Conservation (phyloP, 306 rosid genomes). For the Pachyrhizus erosus region DNA sequence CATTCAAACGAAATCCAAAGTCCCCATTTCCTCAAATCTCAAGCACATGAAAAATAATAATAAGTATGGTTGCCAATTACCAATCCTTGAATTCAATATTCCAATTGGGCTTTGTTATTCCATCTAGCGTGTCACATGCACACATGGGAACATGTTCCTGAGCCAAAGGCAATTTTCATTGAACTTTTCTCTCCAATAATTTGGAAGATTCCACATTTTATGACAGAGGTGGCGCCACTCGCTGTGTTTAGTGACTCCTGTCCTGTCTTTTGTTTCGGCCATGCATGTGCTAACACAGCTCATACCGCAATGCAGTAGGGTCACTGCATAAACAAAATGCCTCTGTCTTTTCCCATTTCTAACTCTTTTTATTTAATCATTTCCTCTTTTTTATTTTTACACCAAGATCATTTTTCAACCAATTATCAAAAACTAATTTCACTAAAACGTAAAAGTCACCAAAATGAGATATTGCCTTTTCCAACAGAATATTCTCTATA, state of each 20-base stretch:
- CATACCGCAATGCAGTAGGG: slow-evolving; percentile 43
- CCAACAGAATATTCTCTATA: too few species aligned
- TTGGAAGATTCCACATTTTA: slow-evolving; percentile 39
- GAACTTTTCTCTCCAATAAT: slow-evolving; percentile 45
- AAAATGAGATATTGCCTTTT: too few species aligned
- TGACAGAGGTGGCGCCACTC: background rate
- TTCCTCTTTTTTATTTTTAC: too few species aligned
- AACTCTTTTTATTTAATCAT: background rate
- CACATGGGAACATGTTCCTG: slow-evolving; percentile 53
- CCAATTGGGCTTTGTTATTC: background rate
- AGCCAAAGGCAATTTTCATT: slow-evolving; percentile 31
- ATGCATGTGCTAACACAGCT: slow-evolving; percentile 66
- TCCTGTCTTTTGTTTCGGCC: slow-evolving; percentile 17
- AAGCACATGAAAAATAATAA: background rate
- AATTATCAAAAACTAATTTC: too few species aligned
- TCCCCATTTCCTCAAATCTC: background rate
- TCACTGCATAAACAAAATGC: slow-evolving; percentile 38
- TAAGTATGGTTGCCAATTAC: background rate
- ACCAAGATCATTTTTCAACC: too few species aligned
- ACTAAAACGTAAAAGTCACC: too few species aligned
- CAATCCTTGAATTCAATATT: too few species aligned
- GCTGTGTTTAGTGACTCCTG: background rate
- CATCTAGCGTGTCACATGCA: slow-evolving; percentile 34
- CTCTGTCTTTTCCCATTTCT: background rate
- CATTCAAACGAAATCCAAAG: background rate